Base-by-base conservation (phyloP, 768 basidiomycete species). In the Daedalea quercina region DNA sequence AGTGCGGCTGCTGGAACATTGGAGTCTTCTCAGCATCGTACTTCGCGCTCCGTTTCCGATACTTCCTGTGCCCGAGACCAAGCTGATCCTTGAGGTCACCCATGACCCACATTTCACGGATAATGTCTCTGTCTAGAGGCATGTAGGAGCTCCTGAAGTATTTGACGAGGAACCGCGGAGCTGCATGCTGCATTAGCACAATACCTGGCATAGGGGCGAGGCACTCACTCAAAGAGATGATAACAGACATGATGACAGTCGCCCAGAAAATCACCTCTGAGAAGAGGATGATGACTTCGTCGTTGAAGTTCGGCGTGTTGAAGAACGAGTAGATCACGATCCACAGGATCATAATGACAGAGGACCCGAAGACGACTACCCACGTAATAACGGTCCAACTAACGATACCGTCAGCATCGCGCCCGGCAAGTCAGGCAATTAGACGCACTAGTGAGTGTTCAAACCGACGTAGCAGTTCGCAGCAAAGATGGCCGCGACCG, bases 391-490 rank as follows among this genome's bases (percentile, higher is more conserved):
- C 69, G 3, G 88, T 90, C 85, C 90, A 92, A 61, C 90, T 85
- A 33, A 15, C 19, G 19, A 19, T 1, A 22, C 20, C 25, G 24
- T 19, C 20, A 22, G 44, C 15, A 9, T 3, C 24, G 44, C 9
- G 9, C 8, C 3, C 3, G 6, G 13, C 24, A 23, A 6, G 4
- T 23, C 24, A 6, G 24, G 17, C n/a, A 42, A 15, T 42, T 42
- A 44, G n/a, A 42, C 91, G 75, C 64, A 96, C 85, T 95, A 95
- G 57, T 86, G 74, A 15, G 85, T 94, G 66, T 89, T 94, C 57
- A 96, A 65, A 17, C 93, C 94, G 57, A 98, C 90, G 63, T 86
- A 96, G 45, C 81, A 75, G 65, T 96, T 97, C 2, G 94, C 94
- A 2, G 89, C 74, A 45, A 94, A 78, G 57, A 97, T 92, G 2